A percentile compares a stretch with the other conserved stretches of the same genome.
phyloP scores from a whole-genome alignment of 1,284 basidiomycete species.

The Flammula alnicola region DNA sequence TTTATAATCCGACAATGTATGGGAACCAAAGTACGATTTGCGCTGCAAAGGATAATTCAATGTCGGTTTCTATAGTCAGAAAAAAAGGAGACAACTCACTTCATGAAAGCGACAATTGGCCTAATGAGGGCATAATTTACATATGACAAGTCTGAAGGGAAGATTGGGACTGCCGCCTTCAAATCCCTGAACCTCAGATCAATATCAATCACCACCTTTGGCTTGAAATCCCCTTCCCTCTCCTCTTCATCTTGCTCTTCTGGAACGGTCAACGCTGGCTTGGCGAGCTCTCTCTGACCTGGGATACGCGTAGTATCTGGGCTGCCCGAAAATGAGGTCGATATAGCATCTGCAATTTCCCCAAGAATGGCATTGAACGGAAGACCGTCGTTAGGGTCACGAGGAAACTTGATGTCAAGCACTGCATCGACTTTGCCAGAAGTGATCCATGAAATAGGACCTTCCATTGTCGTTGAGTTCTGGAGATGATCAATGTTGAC shows the following conservation, averaged over 20 bases:
- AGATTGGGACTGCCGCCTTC: constrained; percentile 94
- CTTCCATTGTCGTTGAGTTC: constrained; percentile 80
- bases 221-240: constrained; percentile 41
- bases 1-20: constrained; percentile 88
- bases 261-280: constrained; percentile 85
- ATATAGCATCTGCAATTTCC: constrained; percentile 90
- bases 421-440: constrained; percentile 97
- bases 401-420: constrained; percentile 96
- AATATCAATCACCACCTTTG: constrained; percentile 84
- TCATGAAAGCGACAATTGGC: constrained; percentile 99
- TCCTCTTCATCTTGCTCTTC: constrained; percentile 37
- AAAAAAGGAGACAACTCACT: constrained; percentile 63
- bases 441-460: constrained; percentile 96
- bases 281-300: constrained; percentile 85
- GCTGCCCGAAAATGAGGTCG: constrained; percentile 50
- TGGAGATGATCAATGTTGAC: constrained; percentile 97
- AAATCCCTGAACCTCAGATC: constrained; percentile 95
- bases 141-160: constrained; percentile 86
- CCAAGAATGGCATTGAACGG: constrained; percentile 89
- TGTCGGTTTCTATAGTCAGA: neutral
- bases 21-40: constrained; percentile 89
- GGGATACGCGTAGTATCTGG: constrained; percentile 75
- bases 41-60: constrained; percentile 47
- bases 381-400: constrained; percentile 75
- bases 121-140: constrained; percentile 94